Base-by-base conservation (phyloP, 2,329 filamentous ascomycete species). In the Ophiostoma triangulosporum region DNA sequence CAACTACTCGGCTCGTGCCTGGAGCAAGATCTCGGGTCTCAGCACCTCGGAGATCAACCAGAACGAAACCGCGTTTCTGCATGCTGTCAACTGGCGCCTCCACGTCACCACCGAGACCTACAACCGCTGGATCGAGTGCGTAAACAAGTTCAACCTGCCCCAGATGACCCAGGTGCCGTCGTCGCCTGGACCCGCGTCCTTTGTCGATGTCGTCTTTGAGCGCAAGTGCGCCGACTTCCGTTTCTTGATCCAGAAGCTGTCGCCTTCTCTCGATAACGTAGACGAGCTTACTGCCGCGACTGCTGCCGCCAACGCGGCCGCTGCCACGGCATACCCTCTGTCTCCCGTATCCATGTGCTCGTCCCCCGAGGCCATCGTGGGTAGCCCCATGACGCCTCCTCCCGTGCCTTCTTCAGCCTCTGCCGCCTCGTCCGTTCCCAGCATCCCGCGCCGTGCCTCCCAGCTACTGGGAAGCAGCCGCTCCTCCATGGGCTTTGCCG, bases 21-120 rank as follows among this genome's bases (percentile, higher is more conserved):
- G 93, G 93, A 97, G 91, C 69, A 97, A 95, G 74, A 98, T 98
- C 62, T 97, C 93, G 17, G 93, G 93, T n/a, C 75, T 98, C 54
- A 88, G 87, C 65, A 90, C 89, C 3, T 74, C 80, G 54, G 93
- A 98, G 70, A 97, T 98, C 69, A 97, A 97, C 69, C 85, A 89
- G 64, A 97, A 97, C 67, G 93, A 98, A 71, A 84, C 94, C 67
- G 83, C 87, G 17, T 98, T 97, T 66, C 77, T 98, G 48, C 72
- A 84, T 57, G 87, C 90, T 46, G 88, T 98, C 58, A 84, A 88
- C 67, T 98, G 91, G 90, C 88, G 89, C 63, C 79, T 98, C 29
- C 93, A 98, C 67, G 91, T 98, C 58, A 84, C 88, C 0, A 89
- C 96, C 60, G 77, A 84, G 3, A 78, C 87, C 9, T 97, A 95